Evolutionary conservation across 805 yeast genomes (phyloP).

Genomic region (Jamesozyma lodderae): DNA sequence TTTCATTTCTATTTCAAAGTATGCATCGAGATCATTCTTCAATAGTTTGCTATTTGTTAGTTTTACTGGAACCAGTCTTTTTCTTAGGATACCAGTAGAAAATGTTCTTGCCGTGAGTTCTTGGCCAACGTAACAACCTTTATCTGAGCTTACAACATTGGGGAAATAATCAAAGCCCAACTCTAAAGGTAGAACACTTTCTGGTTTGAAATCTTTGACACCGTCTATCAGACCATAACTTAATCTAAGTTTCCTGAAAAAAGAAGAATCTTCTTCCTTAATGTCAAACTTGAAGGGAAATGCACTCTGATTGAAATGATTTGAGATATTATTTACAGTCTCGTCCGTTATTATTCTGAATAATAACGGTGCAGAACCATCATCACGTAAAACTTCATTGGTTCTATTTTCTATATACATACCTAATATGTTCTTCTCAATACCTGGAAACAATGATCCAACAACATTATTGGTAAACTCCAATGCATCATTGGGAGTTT

Average conservation of each 20-base stretch:
- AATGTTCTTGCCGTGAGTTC: slow-evolving; percentile 85
- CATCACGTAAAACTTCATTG: slow-evolving; percentile 46
- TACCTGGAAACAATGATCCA: slow-evolving; percentile 16
- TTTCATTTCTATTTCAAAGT: too few species aligned
- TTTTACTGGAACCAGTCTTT: slow-evolving; percentile 67
- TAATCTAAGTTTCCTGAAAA: slow-evolving; percentile 38
- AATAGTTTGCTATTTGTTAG: slow-evolving; percentile 7
- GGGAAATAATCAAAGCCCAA: slow-evolving; percentile 62
- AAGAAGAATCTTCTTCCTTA: slow-evolving; percentile 11
- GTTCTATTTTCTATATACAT: slow-evolving; percentile 14
- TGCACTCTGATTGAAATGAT: slow-evolving; percentile 18
- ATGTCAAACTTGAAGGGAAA: slow-evolving; percentile 23
- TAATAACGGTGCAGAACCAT: slow-evolving; percentile 64
- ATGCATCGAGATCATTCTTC: not conserved
- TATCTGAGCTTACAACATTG: slow-evolving; percentile 72
- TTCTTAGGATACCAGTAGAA: slow-evolving; percentile 74
- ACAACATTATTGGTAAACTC: slow-evolving; percentile 15
- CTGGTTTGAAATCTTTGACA: slow-evolving; percentile 37
- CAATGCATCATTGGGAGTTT: slow-evolving; percentile 18
- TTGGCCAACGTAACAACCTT: slow-evolving; percentile 96
- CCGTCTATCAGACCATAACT: slow-evolving; percentile 48
- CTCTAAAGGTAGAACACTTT: slow-evolving; percentile 69
- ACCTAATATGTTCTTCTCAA: slow-evolving; percentile 15
- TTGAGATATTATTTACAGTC: slow-evolving; percentile 19
- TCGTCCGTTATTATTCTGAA: slow-evolving; percentile 38